A percentile compares a stretch with the other conserved stretches of the same genome.
These are phyloP conservation scores for Naegleria gruberi DNA, from an alignment of 208 protist genomes.

Conservation along the genomic window DNA sequence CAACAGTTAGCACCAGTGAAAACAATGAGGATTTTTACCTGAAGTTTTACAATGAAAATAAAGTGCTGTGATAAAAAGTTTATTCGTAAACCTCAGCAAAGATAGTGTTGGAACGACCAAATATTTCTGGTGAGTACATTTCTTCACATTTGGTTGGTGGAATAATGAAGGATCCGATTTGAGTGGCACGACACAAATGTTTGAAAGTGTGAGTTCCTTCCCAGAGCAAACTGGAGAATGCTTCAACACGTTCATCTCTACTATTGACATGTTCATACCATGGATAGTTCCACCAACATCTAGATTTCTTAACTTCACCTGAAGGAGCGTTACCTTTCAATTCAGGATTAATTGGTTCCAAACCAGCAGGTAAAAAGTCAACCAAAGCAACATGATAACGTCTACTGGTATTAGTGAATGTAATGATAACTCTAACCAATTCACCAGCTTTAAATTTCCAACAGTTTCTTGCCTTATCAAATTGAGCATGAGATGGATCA, in stretches of 20 bases:
- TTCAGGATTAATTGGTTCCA: constrained; percentile 7
- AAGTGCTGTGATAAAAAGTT: too few relatives aligned
- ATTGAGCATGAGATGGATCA: not conserved
- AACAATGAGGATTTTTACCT: too few relatives aligned
- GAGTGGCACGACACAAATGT: not conserved
- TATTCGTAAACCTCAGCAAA: not conserved
- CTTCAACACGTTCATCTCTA: constrained; percentile 21
- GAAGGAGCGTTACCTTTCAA: not conserved
- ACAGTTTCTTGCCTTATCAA: not conserved
- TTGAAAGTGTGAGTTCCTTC: not conserved
- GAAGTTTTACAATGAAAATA: too few relatives aligned
- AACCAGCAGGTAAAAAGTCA: not conserved
- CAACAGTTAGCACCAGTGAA: too few relatives aligned
- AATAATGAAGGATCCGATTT: not conserved
- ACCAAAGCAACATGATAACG: constrained; percentile 20
- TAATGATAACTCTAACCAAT: not conserved
- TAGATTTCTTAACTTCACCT: not conserved
- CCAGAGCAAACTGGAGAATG: not conserved
- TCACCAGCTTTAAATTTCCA: constrained; percentile 11
- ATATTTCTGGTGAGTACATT: constrained; percentile 20
- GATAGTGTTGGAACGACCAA: not conserved
- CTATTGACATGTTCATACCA: constrained; percentile 26
- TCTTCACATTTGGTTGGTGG: constrained; percentile 20
- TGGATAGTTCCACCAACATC: not conserved
- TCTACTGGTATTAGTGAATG: not conserved